Percentiles rank a stretch among this genome's conserved stretches.
These are phyloP conservation scores for Solanum sejunctum DNA, from an alignment of 257 asterid species.

Conservation along the genomic window DNA sequence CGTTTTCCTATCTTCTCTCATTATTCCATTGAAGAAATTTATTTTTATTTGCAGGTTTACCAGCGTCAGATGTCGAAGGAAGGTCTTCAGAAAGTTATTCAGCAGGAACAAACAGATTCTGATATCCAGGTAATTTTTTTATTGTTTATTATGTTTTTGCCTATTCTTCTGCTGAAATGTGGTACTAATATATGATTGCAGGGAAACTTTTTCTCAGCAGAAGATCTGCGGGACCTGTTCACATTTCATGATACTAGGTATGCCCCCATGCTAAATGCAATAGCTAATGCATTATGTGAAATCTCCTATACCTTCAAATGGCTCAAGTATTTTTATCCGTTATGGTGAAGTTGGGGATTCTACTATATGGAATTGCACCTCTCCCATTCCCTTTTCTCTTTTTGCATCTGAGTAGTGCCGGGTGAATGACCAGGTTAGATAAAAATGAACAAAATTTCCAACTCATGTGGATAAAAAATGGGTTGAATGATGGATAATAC, in stretches of 20 bases:
- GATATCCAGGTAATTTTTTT: constrained; percentile 38
- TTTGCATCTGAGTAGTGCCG: not conserved
- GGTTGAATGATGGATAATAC: not conserved
- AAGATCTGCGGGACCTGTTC: constrained; percentile 91
- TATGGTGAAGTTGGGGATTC: not conserved
- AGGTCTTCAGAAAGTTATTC: constrained; percentile 92
- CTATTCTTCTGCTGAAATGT: not conserved
- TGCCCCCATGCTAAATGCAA: constrained; percentile 6
- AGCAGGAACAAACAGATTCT: constrained; percentile 59
- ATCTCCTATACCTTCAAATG: not conserved
- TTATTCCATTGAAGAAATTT: not conserved
- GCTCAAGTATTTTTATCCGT: not conserved
- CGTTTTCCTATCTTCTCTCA: not conserved
- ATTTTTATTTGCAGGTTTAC: constrained; percentile 47
- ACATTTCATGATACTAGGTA: constrained; percentile 73
- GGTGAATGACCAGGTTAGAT: not conserved
- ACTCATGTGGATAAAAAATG: not conserved
- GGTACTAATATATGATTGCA: constrained; percentile 18
- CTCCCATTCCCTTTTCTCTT: not conserved
- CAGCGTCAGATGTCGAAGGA: constrained; percentile 99
- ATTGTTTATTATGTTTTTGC: constrained; percentile 3
- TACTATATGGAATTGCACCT: not conserved
- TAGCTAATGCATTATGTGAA: not conserved
- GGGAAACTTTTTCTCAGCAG: constrained; percentile 83
- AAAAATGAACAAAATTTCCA: not conserved